Conservation (phyloP, 768 basidiomycete genomes). For the Coprinopsis sp. region DNA sequence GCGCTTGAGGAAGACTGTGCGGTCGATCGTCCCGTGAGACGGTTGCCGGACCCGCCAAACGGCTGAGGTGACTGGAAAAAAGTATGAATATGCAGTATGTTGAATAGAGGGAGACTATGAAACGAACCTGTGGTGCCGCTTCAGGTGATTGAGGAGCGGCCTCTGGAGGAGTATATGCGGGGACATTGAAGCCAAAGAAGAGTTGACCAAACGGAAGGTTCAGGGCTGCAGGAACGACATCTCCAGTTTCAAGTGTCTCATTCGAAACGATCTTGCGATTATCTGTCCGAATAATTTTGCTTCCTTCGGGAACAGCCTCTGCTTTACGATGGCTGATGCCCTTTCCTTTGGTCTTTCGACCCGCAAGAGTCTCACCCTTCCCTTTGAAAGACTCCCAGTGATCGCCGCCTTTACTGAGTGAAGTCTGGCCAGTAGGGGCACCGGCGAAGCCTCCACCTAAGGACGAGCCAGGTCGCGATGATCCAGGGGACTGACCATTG, state of each 20-base stretch:
- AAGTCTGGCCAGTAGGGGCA: conserved; percentile 38
- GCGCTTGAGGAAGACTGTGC: conserved; percentile 18
- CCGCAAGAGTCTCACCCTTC: conserved; percentile 84
- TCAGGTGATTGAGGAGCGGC: conserved; percentile 27
- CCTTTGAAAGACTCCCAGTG: conserved; percentile 97
- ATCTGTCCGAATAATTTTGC: conserved; percentile 87
- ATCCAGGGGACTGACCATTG: conserved; percentile 80
- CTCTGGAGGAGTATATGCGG: conserved; percentile 57
- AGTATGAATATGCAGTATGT: conserved; percentile 7
- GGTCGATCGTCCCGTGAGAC: conserved; percentile 51
- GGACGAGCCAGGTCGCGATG: conserved; percentile 75
- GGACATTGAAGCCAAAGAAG: conserved; percentile 92
- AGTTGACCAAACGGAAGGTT: conserved; percentile 90
- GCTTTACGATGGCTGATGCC: conserved; percentile 81
- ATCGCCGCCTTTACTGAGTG: conserved; percentile 72
- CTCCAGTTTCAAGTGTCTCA: conserved; percentile 64
- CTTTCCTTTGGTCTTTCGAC: conserved; percentile 92
- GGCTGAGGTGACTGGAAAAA: conserved; percentile 34
- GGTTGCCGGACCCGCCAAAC: conserved; percentile 67
- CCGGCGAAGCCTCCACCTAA: conserved; percentile 64
- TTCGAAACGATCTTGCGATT: conserved; percentile 82
- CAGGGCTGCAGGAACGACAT: conserved; percentile 83
- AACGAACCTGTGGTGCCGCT: conserved; percentile 26
- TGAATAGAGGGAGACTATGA: not conserved
- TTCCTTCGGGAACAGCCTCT: conserved; percentile 72